Base-by-base conservation (phyloP, 805 yeast species). In the Alloascoidea hylecoeti region DNA sequence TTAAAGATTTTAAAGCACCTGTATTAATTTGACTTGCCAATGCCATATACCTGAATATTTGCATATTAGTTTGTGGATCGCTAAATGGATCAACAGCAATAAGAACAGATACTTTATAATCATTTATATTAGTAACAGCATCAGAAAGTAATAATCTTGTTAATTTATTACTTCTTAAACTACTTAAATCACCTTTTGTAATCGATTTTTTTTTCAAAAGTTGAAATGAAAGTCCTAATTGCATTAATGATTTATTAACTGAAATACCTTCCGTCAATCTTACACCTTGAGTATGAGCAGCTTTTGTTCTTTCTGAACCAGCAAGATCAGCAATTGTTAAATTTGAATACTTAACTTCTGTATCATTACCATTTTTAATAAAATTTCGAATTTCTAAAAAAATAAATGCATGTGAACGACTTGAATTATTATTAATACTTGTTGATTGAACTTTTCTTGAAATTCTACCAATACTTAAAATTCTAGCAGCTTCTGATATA, bases 331-430 rank as follows among this genome's bases (percentile, higher is more conserved):
- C 70, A 33, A 72, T 49, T 0, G 70, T 64, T 17, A 72, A 51
- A 36, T 70, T 57, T 3, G 69, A 49, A 1, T 57, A 48, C 28
- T 44, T 48, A 2, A 53, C 32, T 35, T 46, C 35, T 15, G 37
- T 38, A 16, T 56, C 55, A 37, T 43, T 18, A 35, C 37, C 34
- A 15, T 15, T 16, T 35, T 35, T 34, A 38, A 18, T 41, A 39
- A 3, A 55, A 42, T 14, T 46, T 48, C 36, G 55, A 4, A 63
- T 42, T 40, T 67, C 66, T 36, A 71, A 55, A 39, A 63, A 60
- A 2, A 65, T 53, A 44, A 72, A 67, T n/a, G 71, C 61, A 45
- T 71, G 77, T 1, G 75, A 70, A 42, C 75, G 58, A 5, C 73
- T 64, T 4, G 74, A 66, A 4, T 52, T 53, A 5, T 44, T 43